Base-by-base conservation (phyloP, 768 basidiomycete genomes). In the Multifurca ochricompacta region DNA sequence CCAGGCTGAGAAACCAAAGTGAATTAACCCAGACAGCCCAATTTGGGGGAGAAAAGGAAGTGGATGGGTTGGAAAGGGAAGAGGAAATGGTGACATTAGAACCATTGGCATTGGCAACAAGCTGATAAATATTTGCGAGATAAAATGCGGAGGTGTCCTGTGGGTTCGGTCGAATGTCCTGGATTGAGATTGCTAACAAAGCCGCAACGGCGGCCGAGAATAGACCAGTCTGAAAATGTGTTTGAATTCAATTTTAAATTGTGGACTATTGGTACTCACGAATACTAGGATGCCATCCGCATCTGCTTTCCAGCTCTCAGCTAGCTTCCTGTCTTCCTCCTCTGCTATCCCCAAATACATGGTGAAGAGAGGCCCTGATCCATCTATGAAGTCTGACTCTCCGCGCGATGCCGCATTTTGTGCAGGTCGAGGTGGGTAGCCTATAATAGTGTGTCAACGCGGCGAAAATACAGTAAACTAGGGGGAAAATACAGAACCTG, bases 1-100 rank as follows among this genome's bases (percentile, higher is more conserved):
- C 14, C 34, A 51, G 35, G 41, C 41, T 51, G 11, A 39, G 35
- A 41, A 51, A 35, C 51, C 41, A 51, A 9, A 51, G 32, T n/a
- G n/a, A n/a, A n/a, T n/a, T n/a, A n/a, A n/a, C n/a, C n/a, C n/a
- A n/a, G n/a, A n/a, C n/a, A n/a, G 41, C 37, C 2, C 16, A 25
- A 3, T 0, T 9, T 6, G 50, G 32, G 6, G 50, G 40, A 18
- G 50, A 27, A 6, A 42, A 42, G 10, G 21, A 10, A n/a, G 35
- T 19, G 36, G 36, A 6, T 4, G 13, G 6, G 1, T 2, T 10
- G 6, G 3, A 13, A 10, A 13, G 9, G 16, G 4, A 13, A n/a
- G n/a, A n/a, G n/a, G n/a, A n/a, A n/a, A n/a, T n/a, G n/a, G n/a
- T n/a, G n/a, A n/a, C n/a, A n/a, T n/a, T n/a, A n/a, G 48, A 36